Evolutionary conservation across 768 basidiomycete species (phyloP).

Genomic region (Porpolomopsis calyptriformis): DNA sequence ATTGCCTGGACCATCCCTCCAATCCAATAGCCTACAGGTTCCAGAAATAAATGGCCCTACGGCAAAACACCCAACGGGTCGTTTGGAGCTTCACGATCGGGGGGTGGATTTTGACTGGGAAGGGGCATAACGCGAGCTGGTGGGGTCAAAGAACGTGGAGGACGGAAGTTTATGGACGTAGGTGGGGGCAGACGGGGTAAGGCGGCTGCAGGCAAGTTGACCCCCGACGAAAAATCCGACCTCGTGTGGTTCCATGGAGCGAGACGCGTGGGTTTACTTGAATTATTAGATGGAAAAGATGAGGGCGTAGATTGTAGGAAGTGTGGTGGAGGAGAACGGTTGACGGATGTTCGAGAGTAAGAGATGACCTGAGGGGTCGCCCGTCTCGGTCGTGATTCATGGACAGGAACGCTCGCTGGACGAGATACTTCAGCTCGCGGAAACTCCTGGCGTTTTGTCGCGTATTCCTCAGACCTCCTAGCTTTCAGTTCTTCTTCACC

Average conservation of each 20-base stretch:
- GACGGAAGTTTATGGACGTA: constrained; percentile 29
- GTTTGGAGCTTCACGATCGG: constrained; percentile 8
- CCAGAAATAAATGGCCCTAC: too few species aligned
- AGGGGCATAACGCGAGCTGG: constrained; percentile 12
- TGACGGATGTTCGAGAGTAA: neutral
- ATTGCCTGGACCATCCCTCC: too few species aligned
- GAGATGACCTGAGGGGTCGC: constrained; percentile 9
- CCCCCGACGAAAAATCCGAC: constrained; percentile 34
- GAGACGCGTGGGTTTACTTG: constrained; percentile 10
- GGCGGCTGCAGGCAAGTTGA: constrained; percentile 27
- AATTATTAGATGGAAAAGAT: constrained; percentile 5
- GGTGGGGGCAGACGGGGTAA: constrained; percentile 45
- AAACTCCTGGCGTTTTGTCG: constrained; percentile 10
- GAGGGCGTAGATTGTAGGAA: constrained; percentile 9
- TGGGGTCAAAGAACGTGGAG: constrained; percentile 12
- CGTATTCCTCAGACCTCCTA: constrained; percentile 8
- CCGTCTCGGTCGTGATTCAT: constrained; percentile 24
- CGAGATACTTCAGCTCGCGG: constrained; percentile 20
- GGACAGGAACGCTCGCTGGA: constrained; percentile 26
- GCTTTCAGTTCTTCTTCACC: constrained; percentile 36
- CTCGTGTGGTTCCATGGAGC: constrained; percentile 52
- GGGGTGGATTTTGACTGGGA: constrained; percentile 22
- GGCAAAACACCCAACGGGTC: constrained; percentile 14
- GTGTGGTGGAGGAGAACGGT: constrained; percentile 6
- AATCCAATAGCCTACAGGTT: too few species aligned